Evolutionary conservation across 2,329 filamentous ascomycete species (phyloP), one percentile per base, ranked within the genome.

Genomic region (Exophiala sideris): DNA sequence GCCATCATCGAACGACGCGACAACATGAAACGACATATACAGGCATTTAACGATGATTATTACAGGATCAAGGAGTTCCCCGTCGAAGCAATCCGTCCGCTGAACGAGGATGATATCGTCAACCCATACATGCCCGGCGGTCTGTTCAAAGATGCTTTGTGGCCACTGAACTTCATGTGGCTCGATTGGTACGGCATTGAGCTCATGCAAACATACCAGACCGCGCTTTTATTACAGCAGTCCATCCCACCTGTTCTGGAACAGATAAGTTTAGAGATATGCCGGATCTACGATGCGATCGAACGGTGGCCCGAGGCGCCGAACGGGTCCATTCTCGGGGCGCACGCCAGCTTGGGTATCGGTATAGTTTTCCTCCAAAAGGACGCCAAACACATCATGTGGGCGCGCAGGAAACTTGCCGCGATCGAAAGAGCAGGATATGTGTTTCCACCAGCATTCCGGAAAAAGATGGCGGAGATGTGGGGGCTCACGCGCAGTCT

Each of bases 201-300:
- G 45, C 77, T 94, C 54, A 89, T 96, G 86, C 90, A 90, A 70
- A 83, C 84, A 61, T 85, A 87, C 62, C 88, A 94, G 64, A 81
- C 85, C 1, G 79, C 83, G 3, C 74, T 81, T 46, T 76, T 80
- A 1, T 70, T 82, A 47, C 76, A 78, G 36, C 73, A 80, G 72
- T 64, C 75, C 1, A 70, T 76, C 3, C 66, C 74, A 10, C 68
- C 77, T 10, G 83, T 87, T 48, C 65, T 92, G 50, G 75, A 76
- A 3, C 68, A 76, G 1, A 77, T 87, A 53, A 87, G 89, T 1
- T 81, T 87, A 61, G 79, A 81, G 49, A 85, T 87, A 39, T 91
- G 87, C 66, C 86, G 89, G 64, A 79, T 92, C 54, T 91, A 91
- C 54, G 90, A 95, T 70, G 82, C 87, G 1, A 80, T 96, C 35